Percentiles rank a stretch among this genome's conserved stretches.
Conservation (phyloP, 371 early-diverging fungal genomes). For the Apophysomyces elegans region DNA sequence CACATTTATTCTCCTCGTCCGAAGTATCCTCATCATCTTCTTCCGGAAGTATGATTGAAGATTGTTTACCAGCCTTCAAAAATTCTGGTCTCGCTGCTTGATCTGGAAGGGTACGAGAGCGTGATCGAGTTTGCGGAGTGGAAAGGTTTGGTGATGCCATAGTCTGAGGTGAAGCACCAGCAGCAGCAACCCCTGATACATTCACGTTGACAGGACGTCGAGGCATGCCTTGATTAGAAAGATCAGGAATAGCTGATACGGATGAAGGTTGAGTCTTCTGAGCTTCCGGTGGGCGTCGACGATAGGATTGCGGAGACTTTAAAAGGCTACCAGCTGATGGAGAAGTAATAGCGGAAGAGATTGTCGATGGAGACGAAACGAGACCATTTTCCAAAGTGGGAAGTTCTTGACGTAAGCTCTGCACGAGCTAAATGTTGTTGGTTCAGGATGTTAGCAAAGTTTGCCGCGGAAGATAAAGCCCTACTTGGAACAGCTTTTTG, state of each 20-base stretch:
- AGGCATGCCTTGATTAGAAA: slow-evolving; percentile 9
- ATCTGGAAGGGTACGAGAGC: slow-evolving; percentile 31
- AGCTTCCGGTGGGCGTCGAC: slow-evolving; percentile 22
- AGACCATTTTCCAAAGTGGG: slow-evolving; percentile 36
- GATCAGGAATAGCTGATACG: slow-evolving; percentile 5
- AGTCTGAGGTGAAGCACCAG: slow-evolving; percentile 17
- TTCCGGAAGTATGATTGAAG: slow-evolving; percentile 17
- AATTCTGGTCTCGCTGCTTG: slow-evolving; percentile 18
- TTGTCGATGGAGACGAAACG: slow-evolving; percentile 25
- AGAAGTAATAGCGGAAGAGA: slow-evolving; percentile 7
- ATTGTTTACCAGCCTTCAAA: slow-evolving; percentile 11
- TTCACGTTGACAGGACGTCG: slow-evolving; percentile 11
- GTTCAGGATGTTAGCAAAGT: background rate
- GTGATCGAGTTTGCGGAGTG: slow-evolving; percentile 19
- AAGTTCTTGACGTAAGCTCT: slow-evolving; percentile 35
- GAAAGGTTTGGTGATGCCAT: slow-evolving; percentile 23
- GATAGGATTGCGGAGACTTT: slow-evolving; percentile 27
- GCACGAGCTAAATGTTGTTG: slow-evolving; percentile 24
- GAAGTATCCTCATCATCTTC: slow-evolving; percentile 28
- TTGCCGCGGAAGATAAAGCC: background rate
- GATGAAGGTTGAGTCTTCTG: background rate
- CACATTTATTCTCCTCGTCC: slow-evolving; percentile 38
- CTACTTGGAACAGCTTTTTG: slow-evolving; percentile 61
- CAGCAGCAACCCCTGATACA: slow-evolving; percentile 16
- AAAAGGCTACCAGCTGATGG: slow-evolving; percentile 14